Conservation (phyloP, 768 basidiomycete genomes). For the Russula griseocarnosa region DNA sequence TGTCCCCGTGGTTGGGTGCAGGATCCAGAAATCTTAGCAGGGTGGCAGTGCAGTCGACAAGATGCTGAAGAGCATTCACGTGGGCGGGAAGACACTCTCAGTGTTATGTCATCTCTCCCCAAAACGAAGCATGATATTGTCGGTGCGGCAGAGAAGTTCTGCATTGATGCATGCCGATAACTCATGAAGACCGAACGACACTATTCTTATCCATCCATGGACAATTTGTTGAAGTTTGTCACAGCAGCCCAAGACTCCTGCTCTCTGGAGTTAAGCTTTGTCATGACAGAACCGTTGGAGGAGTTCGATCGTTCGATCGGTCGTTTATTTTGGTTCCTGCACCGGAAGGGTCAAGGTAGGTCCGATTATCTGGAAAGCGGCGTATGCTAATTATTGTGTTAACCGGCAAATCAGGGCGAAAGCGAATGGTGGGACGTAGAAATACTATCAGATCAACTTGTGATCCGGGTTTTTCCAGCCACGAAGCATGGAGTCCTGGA, state of each 20-base stretch:
- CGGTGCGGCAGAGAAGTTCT: slow-evolving; percentile 76
- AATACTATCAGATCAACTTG: slow-evolving; percentile 85
- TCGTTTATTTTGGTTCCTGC: slow-evolving; percentile 85
- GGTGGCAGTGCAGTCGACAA: slow-evolving; percentile 59
- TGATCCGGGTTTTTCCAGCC: slow-evolving; percentile 81
- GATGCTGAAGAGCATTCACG: slow-evolving; percentile 61
- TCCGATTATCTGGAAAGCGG: slow-evolving; percentile 25
- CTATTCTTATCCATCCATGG: slow-evolving; percentile 78
- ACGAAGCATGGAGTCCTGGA: slow-evolving; percentile 74
- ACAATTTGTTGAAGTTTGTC: slow-evolving; percentile 83
- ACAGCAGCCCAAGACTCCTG: neutral
- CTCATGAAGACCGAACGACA: slow-evolving; percentile 52
- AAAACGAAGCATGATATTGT: slow-evolving; percentile 78
- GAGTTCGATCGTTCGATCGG: slow-evolving; percentile 89
- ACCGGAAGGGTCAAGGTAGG: slow-evolving; percentile 77
- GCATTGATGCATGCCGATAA: slow-evolving; percentile 81
- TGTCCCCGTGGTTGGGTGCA: slow-evolving; percentile 61
- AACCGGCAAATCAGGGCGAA: slow-evolving; percentile 55
- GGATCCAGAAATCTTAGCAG: slow-evolving; percentile 77
- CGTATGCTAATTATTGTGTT: slow-evolving; percentile 24
- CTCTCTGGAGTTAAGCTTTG: slow-evolving; percentile 8
- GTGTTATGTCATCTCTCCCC: slow-evolving; percentile 62
- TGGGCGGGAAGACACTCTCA: slow-evolving; percentile 59
- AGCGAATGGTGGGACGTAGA: slow-evolving; percentile 79
- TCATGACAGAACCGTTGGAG: slow-evolving; percentile 62